phyloP scores from a whole-genome alignment of 768 basidiomycete genomes.

The Xerocomellus amylosporus region DNA sequence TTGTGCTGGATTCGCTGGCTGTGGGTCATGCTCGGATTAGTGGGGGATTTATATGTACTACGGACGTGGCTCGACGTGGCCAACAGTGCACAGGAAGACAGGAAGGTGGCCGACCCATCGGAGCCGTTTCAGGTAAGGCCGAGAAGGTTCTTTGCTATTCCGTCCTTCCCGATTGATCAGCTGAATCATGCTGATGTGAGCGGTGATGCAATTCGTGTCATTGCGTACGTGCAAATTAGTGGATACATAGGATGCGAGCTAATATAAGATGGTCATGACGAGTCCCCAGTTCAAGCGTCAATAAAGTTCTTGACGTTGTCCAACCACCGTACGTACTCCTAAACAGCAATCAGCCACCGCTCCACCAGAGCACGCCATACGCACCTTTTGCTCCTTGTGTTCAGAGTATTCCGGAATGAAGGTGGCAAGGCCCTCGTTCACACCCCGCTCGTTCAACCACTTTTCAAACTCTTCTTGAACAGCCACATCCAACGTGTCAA shows the following conservation, averaged over 20 bases:
- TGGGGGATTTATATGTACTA: neutral
- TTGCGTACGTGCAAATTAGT: constrained; percentile 10
- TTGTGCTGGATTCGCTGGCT: neutral
- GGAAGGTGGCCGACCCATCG: neutral
- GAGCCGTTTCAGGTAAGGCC: neutral
- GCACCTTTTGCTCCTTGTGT: constrained; percentile 89
- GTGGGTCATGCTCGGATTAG: neutral
- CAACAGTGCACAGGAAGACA: neutral
- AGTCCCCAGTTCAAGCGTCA: constrained; percentile 44
- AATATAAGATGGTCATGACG: neutral
- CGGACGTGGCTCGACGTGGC: constrained; percentile 2
- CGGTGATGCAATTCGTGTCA: constrained; percentile 22
- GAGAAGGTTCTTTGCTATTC: constrained; percentile 22
- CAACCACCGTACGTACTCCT: constrained; percentile 95
- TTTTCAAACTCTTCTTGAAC: constrained; percentile 92
- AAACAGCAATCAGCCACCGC: constrained; percentile 10
- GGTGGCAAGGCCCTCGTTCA: constrained; percentile 75
- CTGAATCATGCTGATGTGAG: constrained; percentile 11
- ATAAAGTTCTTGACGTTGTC: constrained; percentile 78
- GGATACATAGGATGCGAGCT: neutral
- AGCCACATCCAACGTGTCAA: constrained; percentile 81
- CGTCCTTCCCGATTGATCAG: neutral
- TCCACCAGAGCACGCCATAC: constrained; percentile 6
- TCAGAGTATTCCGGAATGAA: constrained; percentile 90
- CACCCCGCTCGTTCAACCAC: constrained; percentile 86